Conservation (phyloP, 164 flowering plant species). For the Stephania cephalantha region DNA sequence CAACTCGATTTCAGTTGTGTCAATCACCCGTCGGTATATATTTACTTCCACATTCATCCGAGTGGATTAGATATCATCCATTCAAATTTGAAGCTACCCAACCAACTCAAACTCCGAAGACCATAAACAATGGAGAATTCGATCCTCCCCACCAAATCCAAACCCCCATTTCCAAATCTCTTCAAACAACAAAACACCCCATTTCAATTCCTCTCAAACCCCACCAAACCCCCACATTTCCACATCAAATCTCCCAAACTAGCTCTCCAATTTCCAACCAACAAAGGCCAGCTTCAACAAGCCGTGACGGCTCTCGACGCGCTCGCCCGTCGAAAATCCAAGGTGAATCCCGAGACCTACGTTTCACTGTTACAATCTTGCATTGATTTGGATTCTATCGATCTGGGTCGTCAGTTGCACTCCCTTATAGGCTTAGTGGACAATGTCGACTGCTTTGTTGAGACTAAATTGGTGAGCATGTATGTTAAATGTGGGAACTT, state of each 20-base stretch:
- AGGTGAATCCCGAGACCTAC: conserved; percentile 24
- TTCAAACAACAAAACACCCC: background rate
- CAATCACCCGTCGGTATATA: no score
- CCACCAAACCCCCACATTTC: background rate
- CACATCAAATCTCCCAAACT: background rate
- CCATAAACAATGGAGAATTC: conserved; percentile 18
- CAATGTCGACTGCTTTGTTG: conserved; percentile 11
- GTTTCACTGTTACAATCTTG: conserved; percentile 24
- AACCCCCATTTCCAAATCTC: background rate
- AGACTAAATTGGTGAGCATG: conserved; percentile 29
- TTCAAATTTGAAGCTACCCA: background rate
- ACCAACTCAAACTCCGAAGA: background rate
- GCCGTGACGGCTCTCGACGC: conserved; percentile 21
- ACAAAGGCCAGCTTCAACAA: conserved; percentile 22
- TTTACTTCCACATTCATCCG: background rate
- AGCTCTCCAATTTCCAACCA: background rate
- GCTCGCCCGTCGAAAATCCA: conserved; percentile 4
- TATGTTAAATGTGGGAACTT: conserved; percentile 28
- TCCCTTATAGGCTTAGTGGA: conserved; percentile 10
- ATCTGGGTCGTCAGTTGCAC: conserved; percentile 22
- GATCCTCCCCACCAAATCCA: conserved; percentile 14
- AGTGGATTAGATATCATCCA: background rate
- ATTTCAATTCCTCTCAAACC: conserved; percentile 7
- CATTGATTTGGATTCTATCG: conserved; percentile 22
- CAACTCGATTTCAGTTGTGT: no score